These are phyloP conservation scores for Parathielavia hyrcaniae DNA, from an alignment of 495 filamentous ascomycete genomes.

Conservation along the genomic window DNA sequence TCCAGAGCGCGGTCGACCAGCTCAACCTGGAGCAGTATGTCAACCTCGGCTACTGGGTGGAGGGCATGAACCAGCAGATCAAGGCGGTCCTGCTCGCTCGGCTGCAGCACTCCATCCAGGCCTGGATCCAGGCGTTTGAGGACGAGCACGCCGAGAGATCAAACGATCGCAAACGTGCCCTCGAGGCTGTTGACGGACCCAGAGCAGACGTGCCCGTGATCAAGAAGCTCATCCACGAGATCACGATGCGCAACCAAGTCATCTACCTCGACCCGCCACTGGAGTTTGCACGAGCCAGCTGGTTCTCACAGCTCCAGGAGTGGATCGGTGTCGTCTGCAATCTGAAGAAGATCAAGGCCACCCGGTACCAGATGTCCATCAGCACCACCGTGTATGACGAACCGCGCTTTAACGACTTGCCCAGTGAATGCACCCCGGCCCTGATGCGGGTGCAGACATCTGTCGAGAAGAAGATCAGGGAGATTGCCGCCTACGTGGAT, in stretches of 20 bases:
- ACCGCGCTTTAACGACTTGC: conserved; percentile 78
- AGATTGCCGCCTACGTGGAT: conserved; percentile 77
- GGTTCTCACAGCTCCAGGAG: conserved; percentile 84
- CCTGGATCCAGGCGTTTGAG: conserved; percentile 81
- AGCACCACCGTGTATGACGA: conserved; percentile 58
- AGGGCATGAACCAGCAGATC: conserved; percentile 74
- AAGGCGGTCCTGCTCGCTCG: conserved; percentile 68
- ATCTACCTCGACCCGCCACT: conserved; percentile 92
- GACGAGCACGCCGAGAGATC: conserved; percentile 50
- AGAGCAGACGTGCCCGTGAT: conserved; percentile 50
- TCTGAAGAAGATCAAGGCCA: conserved; percentile 84
- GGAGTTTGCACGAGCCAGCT: conserved; percentile 85
- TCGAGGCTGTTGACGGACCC: conserved; percentile 32
- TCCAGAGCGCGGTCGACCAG: conserved; percentile 87
- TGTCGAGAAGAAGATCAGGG: conserved; percentile 69
- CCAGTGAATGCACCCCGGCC: conserved; percentile 66
- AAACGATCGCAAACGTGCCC: conserved; percentile 40
- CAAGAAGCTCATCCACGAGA: conserved; percentile 73
- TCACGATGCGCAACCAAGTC: conserved; percentile 93
- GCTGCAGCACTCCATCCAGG: conserved; percentile 68
- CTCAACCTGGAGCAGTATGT: conserved; percentile 92
- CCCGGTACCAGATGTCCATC: conserved; percentile 84
- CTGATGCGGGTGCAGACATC: conserved; percentile 71
- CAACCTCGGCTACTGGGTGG: conserved; percentile 84
- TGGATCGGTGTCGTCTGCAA: conserved; percentile 93